Base-by-base conservation (phyloP, 495 filamentous ascomycete genomes). In the Cenococcum geophilum region DNA sequence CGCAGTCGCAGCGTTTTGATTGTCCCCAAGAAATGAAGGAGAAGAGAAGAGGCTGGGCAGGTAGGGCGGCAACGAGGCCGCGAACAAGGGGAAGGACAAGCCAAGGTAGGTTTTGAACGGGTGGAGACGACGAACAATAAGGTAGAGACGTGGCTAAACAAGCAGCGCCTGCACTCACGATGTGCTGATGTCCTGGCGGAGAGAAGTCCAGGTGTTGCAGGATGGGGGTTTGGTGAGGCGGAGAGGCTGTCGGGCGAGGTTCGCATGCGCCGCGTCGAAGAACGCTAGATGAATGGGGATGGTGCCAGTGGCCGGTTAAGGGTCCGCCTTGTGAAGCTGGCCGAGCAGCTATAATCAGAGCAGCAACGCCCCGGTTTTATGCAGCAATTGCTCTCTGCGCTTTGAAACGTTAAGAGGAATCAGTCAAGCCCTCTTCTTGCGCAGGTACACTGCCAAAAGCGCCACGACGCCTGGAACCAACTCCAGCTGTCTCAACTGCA, bases 141-240 rank as follows among this genome's bases (percentile, higher is more conserved):
- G 58, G 54, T 56, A 35, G 53, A 36, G 37, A 25, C 11, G 37
- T 27, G 54, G 34, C 37, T 37, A 22, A 56, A 56, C 34, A 56
- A 56, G 34, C 20, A 43, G 35, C 23, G 50, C 40, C n/a, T 55
- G 66, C 66, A 69, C 66, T 65, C 66, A 66, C 63, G 53, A 69
- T 60, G 66, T 69, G 66, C 66, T 56, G 23, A 35, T 35, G 57
- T 23, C n/a, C 42, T 35, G 51, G 51, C 10, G 51, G 25, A n/a
- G 34, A 37, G 53, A 56, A 20, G 36, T 43, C 53, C 32, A 43
- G 36, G 53, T 56, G 36, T 37, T 37, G 53, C 25, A 37, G 20
- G 53, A 37, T 37, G 21, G 34, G 36, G 36, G 53, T 32, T 32
- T 37, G 27, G 32, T 37, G 53, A 56, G 53, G 53, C 36, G 27